phyloP scores from a whole-genome alignment of 371 early-diverging fungal species.

The Mortierella sp. region DNA sequence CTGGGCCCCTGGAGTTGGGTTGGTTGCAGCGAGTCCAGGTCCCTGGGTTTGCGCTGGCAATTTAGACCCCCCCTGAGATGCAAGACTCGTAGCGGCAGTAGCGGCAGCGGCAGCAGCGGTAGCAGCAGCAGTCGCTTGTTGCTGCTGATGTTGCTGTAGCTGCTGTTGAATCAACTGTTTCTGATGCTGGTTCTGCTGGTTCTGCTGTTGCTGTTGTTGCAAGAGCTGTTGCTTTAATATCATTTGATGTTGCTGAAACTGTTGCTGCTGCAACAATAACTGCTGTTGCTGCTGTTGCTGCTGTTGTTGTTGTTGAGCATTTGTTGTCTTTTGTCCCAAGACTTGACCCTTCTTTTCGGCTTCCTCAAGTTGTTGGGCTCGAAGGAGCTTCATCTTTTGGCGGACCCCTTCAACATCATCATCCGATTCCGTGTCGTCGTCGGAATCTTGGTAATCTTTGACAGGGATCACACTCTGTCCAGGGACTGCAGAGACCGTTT shows the following conservation, averaged over 20 bases:
- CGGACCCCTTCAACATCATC: slow-evolving; percentile 54
- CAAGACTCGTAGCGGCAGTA: neutral
- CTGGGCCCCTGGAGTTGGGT: too few species aligned
- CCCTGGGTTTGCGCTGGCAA: neutral
- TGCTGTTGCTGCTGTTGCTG: slow-evolving; percentile 45
- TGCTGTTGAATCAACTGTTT: slow-evolving; percentile 42
- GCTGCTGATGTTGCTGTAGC: slow-evolving; percentile 26
- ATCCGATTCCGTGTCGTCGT: slow-evolving; percentile 55
- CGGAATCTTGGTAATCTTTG: slow-evolving; percentile 53
- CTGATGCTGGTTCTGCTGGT: slow-evolving; percentile 29
- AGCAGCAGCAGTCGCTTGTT: slow-evolving; percentile 17
- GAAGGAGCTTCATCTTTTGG: slow-evolving; percentile 48
- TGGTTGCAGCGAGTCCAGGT: too few species aligned
- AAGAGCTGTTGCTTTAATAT: slow-evolving; percentile 27
- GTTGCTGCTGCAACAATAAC: slow-evolving; percentile 15
- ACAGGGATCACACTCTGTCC: slow-evolving; percentile 53
- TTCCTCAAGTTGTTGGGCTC: slow-evolving; percentile 42
- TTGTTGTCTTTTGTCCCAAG: slow-evolving; percentile 18
- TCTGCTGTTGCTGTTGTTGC: slow-evolving; percentile 34
- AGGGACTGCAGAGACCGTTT: slow-evolving; percentile 51
- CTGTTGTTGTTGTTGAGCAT: slow-evolving; percentile 32
- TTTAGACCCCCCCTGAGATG: neutral
- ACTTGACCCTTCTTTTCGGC: slow-evolving; percentile 30
- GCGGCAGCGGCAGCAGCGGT: slow-evolving; percentile 8
- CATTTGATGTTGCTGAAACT: too few species aligned